Evolutionary conservation across 2,329 filamentous ascomycete species (phyloP).

Genomic region (Ceratocystis eucalypticola): DNA sequence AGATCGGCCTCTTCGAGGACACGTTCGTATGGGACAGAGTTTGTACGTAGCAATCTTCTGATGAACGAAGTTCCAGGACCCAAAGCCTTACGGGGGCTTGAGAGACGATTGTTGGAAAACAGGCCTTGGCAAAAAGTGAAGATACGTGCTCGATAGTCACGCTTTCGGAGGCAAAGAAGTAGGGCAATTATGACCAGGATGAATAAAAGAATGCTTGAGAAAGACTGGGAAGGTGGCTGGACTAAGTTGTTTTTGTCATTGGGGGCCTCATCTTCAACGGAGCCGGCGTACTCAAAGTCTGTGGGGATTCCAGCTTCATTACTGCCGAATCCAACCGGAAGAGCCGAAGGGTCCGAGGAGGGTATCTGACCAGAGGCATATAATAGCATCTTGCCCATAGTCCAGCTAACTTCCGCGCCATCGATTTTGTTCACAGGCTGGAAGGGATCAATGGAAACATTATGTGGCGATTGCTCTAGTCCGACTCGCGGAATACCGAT

Average conservation of each 20-base stretch:
- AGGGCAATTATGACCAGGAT: constrained; percentile 56
- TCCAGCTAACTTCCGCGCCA: constrained; percentile 91
- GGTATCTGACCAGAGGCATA: constrained; percentile 85
- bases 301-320: constrained; percentile 54
- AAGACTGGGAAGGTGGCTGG: constrained; percentile 55
- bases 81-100: constrained; percentile 28
- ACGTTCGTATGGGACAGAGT: constrained; percentile 56
- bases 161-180: constrained; percentile 62
- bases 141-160: constrained; percentile 48
- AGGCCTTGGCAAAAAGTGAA: constrained; percentile 24
- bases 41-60: constrained; percentile 52
- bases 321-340: constrained; percentile 85
- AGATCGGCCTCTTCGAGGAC: constrained; percentile 69
- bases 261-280: neutral
- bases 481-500: constrained; percentile 84
- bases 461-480: constrained; percentile 50
- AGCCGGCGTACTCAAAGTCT: constrained; percentile 74
- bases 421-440: constrained; percentile 87
- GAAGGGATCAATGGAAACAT: constrained; percentile 67
- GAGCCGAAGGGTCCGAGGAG: constrained; percentile 35
- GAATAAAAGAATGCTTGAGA: constrained; percentile 65
- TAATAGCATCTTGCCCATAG: constrained; percentile 86
- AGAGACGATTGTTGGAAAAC: constrained; percentile 31
- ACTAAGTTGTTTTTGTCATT: constrained; percentile 49
- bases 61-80: constrained; percentile 30